Evolutionary conservation across 2,329 filamentous ascomycete genomes (phyloP), one percentile per base, ranked within the genome.

Genomic region (Aspergillus fumigatiaffinis): DNA sequence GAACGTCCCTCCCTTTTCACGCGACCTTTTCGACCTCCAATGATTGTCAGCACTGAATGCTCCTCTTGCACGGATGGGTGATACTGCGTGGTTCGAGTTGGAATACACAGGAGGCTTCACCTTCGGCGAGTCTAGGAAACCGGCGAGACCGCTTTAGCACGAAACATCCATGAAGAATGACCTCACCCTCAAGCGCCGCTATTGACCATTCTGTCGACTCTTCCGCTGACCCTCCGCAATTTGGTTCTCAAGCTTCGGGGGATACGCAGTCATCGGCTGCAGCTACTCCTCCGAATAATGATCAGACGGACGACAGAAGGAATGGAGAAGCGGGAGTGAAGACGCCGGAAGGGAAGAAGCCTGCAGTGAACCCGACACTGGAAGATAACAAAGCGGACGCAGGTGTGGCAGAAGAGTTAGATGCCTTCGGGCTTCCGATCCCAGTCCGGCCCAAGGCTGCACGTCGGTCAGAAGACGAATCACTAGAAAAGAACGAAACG

Each of bases 371-470:
- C n/a, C 50, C 57, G 20, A 48, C 48, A 6, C 23, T 52, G 12
- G 53, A 51, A n/a, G 23, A 52, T 28, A 51, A 29, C 42, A 52
- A 8, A 9, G 54, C 54, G 52, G 53, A 58, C 23, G 46, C 53
- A 5, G 50, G 48, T 20, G 51, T 59, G 6, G 49, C 28, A 44
- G 69, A 68, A 42, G 68, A 68, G 25, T 50, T 74, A 28, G 74
- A 76, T 51, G 74, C 76, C 49, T 76, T 76, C 60, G 74, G 74
- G 1, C 66, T 76, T 17, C 74, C 73, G 6, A 71, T 76, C 59
- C 73, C 68, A 60, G 42, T 57, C 47, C 66, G 65, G 21, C 51
- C 63, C 28, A 61, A 49, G 29, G 60, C 64, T 29, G 42, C 56
- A 44, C 64, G 28, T 2, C 28, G 52, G 32, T 53, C 61, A n/a